These are phyloP conservation scores for Boletales sp. DNA, from an alignment of 768 basidiomycete species.

Conservation along the genomic window DNA sequence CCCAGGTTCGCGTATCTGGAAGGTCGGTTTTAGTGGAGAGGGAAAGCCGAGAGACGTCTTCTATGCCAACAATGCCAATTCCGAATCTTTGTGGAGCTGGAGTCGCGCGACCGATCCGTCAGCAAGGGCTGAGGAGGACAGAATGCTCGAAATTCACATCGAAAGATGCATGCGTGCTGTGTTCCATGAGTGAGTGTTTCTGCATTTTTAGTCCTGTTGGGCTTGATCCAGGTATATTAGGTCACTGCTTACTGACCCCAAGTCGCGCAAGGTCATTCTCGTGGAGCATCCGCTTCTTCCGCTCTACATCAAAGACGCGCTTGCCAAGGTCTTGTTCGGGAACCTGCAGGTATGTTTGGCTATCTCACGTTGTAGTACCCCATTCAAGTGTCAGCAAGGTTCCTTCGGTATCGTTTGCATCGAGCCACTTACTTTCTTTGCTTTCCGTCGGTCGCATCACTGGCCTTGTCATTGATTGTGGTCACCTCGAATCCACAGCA, in stretches of 20 bases:
- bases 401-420: slow-evolving; percentile 90
- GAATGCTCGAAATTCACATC: slow-evolving; percentile 64
- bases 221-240: slow-evolving; percentile 40
- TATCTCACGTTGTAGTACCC: background rate
- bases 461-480: slow-evolving; percentile 90
- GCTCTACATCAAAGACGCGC: slow-evolving; percentile 79
- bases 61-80: slow-evolving; percentile 44
- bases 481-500: slow-evolving; percentile 85
- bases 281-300: slow-evolving; percentile 89
- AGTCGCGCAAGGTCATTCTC: slow-evolving; percentile 90
- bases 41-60: slow-evolving; percentile 88
- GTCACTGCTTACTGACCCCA: slow-evolving; percentile 90
- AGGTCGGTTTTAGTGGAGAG: slow-evolving; percentile 97
- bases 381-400: slow-evolving; percentile 48
- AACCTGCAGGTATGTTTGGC: slow-evolving; percentile 66
- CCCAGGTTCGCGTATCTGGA: slow-evolving; percentile 92
- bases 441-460: slow-evolving; percentile 87
- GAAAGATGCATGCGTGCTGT: slow-evolving; percentile 70
- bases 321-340: slow-evolving; percentile 84
- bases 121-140: slow-evolving; percentile 71
- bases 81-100: slow-evolving; percentile 57
- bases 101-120: slow-evolving; percentile 48
- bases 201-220: background rate
- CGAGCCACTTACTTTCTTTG: slow-evolving; percentile 81
- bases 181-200: slow-evolving; percentile 70